These are phyloP conservation scores for Plasmodium inui DNA, from an alignment of 169 alveolate genomes.

Conservation along the genomic window DNA sequence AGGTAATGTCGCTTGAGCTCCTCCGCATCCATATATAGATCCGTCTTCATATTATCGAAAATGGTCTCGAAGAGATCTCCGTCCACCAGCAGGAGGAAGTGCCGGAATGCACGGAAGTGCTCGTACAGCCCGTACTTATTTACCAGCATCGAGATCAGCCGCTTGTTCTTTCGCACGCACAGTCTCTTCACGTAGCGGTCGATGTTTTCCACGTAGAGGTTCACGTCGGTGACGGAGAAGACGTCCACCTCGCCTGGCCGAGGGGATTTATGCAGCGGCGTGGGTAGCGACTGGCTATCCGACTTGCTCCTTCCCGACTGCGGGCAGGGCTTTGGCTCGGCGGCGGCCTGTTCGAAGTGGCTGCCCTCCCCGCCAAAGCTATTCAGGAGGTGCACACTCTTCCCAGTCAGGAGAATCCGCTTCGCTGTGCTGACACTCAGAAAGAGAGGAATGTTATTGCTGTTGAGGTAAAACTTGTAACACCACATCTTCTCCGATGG, in stretches of 20 bases:
- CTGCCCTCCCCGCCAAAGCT: background rate
- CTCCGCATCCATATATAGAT: conserved; percentile 73
- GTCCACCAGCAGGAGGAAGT: conserved; percentile 55
- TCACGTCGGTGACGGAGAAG: conserved; percentile 20
- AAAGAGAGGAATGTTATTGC: conserved; percentile 39
- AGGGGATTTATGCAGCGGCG: background rate
- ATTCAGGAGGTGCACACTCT: conserved; percentile 49
- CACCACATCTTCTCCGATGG: conserved; percentile 56
- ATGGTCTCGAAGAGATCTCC: conserved; percentile 64
- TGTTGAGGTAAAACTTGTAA: conserved; percentile 32
- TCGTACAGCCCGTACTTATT: conserved; percentile 54
- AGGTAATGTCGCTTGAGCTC: conserved; percentile 60
- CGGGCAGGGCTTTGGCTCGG: too few relatives aligned
- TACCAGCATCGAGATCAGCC: conserved; percentile 17
- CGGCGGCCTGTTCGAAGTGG: background rate
- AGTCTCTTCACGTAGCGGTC: conserved; percentile 33
- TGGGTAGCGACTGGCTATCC: background rate
- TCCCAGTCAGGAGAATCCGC: conserved; percentile 43
- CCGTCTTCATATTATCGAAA: conserved; percentile 66
- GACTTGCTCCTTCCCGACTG: too few relatives aligned
- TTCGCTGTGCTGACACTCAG: conserved; percentile 36
- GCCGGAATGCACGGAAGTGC: conserved; percentile 55
- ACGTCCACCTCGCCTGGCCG: background rate
- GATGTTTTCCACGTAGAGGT: conserved; percentile 31
- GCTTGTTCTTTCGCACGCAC: conserved; percentile 30